Percentiles rank a stretch among this genome's conserved stretches.
These are phyloP conservation scores for Ganoderma boninense DNA, from an alignment of 1,284 basidiomycete species.

Conservation along the genomic window DNA sequence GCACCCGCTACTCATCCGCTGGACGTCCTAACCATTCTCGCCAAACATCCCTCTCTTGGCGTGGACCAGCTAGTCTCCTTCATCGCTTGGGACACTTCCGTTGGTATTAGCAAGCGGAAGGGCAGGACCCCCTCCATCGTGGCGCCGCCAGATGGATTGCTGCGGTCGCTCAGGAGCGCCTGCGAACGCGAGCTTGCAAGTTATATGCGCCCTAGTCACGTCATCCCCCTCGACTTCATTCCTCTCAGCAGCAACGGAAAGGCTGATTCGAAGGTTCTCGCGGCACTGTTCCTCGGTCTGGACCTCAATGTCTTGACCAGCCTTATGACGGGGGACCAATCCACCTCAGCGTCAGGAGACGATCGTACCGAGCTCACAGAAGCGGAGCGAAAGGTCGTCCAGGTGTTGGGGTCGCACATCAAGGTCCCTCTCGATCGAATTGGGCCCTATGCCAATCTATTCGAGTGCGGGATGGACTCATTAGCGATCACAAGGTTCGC, in stretches of 20 bases:
- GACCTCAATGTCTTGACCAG: constrained; percentile 40
- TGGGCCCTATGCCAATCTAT: constrained; percentile 44
- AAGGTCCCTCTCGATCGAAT: constrained; percentile 25
- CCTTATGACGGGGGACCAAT: constrained; percentile 22
- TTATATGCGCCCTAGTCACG: constrained; percentile 61
- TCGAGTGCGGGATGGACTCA: constrained; percentile 57
- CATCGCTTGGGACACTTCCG: constrained; percentile 47
- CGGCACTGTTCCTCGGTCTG: constrained; percentile 47
- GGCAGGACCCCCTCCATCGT: constrained; percentile 43
- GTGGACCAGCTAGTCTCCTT: constrained; percentile 59
- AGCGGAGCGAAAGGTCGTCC: constrained; percentile 31
- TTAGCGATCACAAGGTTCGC: constrained; percentile 50
- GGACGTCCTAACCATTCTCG: constrained; percentile 54
- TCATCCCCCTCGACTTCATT: constrained; percentile 56
- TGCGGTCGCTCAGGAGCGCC: constrained; percentile 45
- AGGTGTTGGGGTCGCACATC: constrained; percentile 26
- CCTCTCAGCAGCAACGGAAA: constrained; percentile 60
- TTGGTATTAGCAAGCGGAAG: constrained; percentile 49
- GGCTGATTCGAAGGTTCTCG: constrained; percentile 52
- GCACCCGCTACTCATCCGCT: constrained; percentile 43
- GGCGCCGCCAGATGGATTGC: constrained; percentile 42
- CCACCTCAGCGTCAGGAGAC: background rate
- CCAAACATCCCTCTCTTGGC: constrained; percentile 56
- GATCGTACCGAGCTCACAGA: constrained; percentile 26
- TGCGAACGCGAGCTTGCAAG: constrained; percentile 54